Evolutionary conservation across 2,329 filamentous ascomycete species (phyloP).

Genomic region (Fusarium marasasianum): DNA sequence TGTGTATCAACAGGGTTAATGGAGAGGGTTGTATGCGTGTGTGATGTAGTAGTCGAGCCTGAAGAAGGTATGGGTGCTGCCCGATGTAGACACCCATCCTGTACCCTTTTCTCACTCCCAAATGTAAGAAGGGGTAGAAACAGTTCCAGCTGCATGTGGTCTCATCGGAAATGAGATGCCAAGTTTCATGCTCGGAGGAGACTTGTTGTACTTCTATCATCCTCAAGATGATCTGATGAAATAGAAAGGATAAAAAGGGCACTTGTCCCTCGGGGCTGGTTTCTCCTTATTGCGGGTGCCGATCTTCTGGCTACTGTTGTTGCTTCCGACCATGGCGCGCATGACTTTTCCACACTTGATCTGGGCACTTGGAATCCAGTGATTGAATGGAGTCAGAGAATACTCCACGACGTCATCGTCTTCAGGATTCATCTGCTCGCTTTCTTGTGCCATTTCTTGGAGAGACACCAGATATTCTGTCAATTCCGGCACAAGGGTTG

Average conservation of each 20-base stretch:
- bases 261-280: neutral
- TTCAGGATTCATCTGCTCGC: fast-evolving
- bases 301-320: neutral
- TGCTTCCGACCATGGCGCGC: neutral
- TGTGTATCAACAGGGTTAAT: neutral
- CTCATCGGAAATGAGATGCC: neutral
- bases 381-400: neutral
- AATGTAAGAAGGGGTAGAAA: neutral
- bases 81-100: neutral
- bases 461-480: neutral
- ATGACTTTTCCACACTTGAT: neutral
- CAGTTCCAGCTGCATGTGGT: neutral
- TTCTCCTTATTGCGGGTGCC: neutral
- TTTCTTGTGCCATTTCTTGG: neutral
- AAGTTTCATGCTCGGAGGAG: neutral
- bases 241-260: neutral
- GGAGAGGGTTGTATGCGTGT: no score
- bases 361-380: neutral
- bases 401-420: neutral
- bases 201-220: neutral
- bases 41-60: neutral
- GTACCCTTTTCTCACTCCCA: neutral
- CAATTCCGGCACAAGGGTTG: neutral
- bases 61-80: neutral
- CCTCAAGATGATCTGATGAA: neutral